Base-by-base conservation (phyloP, 495 filamentous ascomycete genomes). In the Penicillium fimorum region DNA sequence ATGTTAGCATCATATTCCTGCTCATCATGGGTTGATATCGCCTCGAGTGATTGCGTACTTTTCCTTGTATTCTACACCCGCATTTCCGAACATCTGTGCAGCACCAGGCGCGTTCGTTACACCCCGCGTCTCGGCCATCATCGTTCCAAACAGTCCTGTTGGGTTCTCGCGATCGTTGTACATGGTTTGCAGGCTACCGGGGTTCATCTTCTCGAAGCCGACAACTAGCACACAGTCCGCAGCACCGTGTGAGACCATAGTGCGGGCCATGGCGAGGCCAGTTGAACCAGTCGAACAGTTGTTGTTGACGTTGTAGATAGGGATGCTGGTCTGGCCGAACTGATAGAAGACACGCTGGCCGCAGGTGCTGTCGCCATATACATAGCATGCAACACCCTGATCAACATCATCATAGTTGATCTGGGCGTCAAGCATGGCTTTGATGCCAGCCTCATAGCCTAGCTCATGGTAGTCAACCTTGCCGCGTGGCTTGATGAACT, bases 331-430 rank as follows among this genome's bases (percentile, higher is more conserved):
- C 84, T 97, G 91, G 71, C 94, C 94, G 70, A 97, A 96, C 75
- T 98, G 94, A 73, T 98, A 98, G 78, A 98, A 97, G 59, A 97
- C 92, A 46, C 94, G 86, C 80, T 98, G 94, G 25, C 94, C 94
- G 65, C 89, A 93, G 45, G 94, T 96, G 50, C 85, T 90, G 76
- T 97, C 94, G 62, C 91, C 94, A 68, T 96, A 98, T 76, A 91
- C 93, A 71, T 96, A 97, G 79, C 94, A 98, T 2, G 93, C 94
- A n/a, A 98, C 83, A 18, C 91, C 94, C 60, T 92, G 90, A 58
- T 96, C 91, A 47, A 98, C 91, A 49, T 97, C 91, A 70, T 97
- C 93, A 78, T 97, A 98, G 72, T 84, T 92, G 78, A 98, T 90
- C 40, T 94, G 84, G 0, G 94, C 94, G 70, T 98, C 94, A 4